Percentiles rank a stretch among this genome's conserved stretches.
These are phyloP conservation scores for Gymnopilus junonius DNA, from an alignment of 768 basidiomycete species.

Conservation along the genomic window DNA sequence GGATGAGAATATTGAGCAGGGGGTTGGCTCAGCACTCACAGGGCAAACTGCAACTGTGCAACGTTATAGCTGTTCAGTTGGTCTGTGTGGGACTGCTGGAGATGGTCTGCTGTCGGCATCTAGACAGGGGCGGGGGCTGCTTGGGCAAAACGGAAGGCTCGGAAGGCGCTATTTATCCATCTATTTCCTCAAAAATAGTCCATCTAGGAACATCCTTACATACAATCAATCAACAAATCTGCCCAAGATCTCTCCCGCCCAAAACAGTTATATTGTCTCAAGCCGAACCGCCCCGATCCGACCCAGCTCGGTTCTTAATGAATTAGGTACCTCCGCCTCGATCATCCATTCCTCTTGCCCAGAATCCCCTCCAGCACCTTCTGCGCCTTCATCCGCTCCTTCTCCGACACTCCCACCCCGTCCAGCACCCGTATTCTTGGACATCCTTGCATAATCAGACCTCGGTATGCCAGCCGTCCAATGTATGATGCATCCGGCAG, in stretches of 20 bases:
- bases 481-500: conserved; percentile 90
- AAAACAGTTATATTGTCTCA: conserved; percentile 25
- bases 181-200: conserved; percentile 18
- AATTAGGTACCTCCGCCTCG: not conserved
- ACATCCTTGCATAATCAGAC: conserved; percentile 83
- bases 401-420: conserved; percentile 80
- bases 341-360: conserved; percentile 33
- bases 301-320: conserved; percentile 21
- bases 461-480: conserved; percentile 87
- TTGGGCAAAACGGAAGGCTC: conserved; percentile 10
- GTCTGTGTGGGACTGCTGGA: conserved; percentile 34
- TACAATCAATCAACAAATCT: conserved; percentile 30
- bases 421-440: conserved; percentile 73
- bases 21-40: conserved; percentile 39
- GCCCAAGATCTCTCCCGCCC: conserved; percentile 18
- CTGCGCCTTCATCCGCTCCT: conserved; percentile 85
- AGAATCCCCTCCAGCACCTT: conserved; percentile 64
- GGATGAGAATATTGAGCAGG: conserved; percentile 24
- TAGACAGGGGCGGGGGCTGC: conserved; percentile 24
- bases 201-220: conserved; percentile 29
- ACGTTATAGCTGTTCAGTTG: conserved; percentile 65
- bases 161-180: conserved; percentile 31
- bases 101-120: conserved; percentile 64
- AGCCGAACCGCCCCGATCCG: conserved; percentile 14
- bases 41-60: conserved; percentile 63